phyloP scores from a whole-genome alignment of 2,329 filamentous ascomycete species.

The Plectosphaerella sp. region DNA sequence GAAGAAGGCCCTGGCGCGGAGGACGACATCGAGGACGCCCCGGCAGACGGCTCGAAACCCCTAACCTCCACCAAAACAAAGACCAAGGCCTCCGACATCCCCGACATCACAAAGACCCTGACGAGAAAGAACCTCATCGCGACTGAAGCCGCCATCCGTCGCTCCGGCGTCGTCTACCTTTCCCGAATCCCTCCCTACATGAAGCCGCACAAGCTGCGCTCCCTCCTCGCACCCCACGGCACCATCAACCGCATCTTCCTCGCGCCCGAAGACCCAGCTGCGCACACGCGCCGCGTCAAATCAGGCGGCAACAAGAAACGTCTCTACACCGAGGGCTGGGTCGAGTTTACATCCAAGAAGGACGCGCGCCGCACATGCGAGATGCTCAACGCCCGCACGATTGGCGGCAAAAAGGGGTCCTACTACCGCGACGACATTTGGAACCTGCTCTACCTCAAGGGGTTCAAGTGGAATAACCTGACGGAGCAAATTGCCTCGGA shows the following conservation, averaged over 20 bases:
- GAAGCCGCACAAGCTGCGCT: slow-evolving; percentile 74
- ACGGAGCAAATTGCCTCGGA: slow-evolving; percentile 78
- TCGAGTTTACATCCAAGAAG: slow-evolving; percentile 73
- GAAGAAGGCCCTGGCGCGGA: slow-evolving; percentile 18
- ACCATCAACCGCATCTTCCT: slow-evolving; percentile 74
- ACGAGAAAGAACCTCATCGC: slow-evolving; percentile 65
- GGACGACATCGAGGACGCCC: slow-evolving; percentile 19
- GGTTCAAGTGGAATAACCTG: slow-evolving; percentile 75
- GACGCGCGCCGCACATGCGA: slow-evolving; percentile 75
- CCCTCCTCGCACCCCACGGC: slow-evolving; percentile 71
- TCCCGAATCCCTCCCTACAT: slow-evolving; percentile 85
- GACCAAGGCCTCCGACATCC: slow-evolving; percentile 24
- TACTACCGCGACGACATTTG: slow-evolving; percentile 86
- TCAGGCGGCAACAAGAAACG: slow-evolving; percentile 80
- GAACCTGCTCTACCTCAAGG: slow-evolving; percentile 76
- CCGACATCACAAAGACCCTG: slow-evolving; percentile 49
- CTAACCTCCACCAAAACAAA: slow-evolving; percentile 18
- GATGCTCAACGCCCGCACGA: slow-evolving; percentile 70
- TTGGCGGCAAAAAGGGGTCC: slow-evolving; percentile 78
- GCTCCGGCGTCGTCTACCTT: slow-evolving; percentile 78
- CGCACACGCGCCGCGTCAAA: slow-evolving; percentile 62
- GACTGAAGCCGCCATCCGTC: slow-evolving; percentile 60
- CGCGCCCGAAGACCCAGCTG: slow-evolving; percentile 66
- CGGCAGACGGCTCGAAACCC: slow-evolving; percentile 17
- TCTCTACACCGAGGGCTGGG: slow-evolving; percentile 80